phyloP scores from a whole-genome alignment of 1,139 yeast genomes.

The Lodderomyces jiufengensis region DNA sequence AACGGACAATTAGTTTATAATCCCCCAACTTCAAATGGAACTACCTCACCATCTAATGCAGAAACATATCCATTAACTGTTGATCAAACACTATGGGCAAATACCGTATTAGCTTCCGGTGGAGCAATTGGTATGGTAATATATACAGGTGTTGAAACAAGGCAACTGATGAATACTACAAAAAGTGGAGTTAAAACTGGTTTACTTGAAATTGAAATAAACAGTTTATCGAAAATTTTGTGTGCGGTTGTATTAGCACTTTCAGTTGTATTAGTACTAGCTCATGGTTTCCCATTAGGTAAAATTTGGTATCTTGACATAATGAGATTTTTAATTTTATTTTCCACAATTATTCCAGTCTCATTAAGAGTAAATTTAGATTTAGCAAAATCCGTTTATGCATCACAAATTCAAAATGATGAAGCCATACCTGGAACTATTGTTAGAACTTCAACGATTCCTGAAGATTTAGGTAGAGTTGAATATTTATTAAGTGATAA shows the following conservation, averaged over 20 bases:
- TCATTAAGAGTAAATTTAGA: slow-evolving; percentile 91
- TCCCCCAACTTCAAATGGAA: slow-evolving; percentile 22
- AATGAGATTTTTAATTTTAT: slow-evolving; percentile 83
- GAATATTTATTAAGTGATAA: slow-evolving; percentile 91
- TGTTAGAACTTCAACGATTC: slow-evolving; percentile 95
- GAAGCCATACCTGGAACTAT: slow-evolving; percentile 75
- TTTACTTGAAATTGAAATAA: slow-evolving; percentile 84
- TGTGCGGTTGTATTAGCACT: slow-evolving; percentile 83
- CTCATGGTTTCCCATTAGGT: slow-evolving; percentile 66
- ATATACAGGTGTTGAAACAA: slow-evolving; percentile 89
- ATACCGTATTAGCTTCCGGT: slow-evolving; percentile 94
- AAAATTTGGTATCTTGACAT: slow-evolving; percentile 83
- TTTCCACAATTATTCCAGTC: slow-evolving; percentile 95
- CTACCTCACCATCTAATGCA: slow-evolving; percentile 24
- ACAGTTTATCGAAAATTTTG: slow-evolving; percentile 78
- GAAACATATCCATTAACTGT: slow-evolving; percentile 67
- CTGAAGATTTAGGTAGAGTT: slow-evolving; percentile 94
- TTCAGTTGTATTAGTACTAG: slow-evolving; percentile 71
- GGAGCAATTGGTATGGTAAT: slow-evolving; percentile 82
- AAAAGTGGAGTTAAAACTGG: slow-evolving; percentile 89
- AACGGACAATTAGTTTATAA: slow-evolving; percentile 63
- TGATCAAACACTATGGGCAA: slow-evolving; percentile 97
- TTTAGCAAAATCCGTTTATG: slow-evolving; percentile 93
- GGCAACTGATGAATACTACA: slow-evolving; percentile 93
- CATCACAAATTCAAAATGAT: slow-evolving; percentile 92